Evolutionary conservation across 176 grass and related monocot species (phyloP), one percentile per base, ranked within the genome.

Genomic region (Rhipidocladum racemiflorum): DNA sequence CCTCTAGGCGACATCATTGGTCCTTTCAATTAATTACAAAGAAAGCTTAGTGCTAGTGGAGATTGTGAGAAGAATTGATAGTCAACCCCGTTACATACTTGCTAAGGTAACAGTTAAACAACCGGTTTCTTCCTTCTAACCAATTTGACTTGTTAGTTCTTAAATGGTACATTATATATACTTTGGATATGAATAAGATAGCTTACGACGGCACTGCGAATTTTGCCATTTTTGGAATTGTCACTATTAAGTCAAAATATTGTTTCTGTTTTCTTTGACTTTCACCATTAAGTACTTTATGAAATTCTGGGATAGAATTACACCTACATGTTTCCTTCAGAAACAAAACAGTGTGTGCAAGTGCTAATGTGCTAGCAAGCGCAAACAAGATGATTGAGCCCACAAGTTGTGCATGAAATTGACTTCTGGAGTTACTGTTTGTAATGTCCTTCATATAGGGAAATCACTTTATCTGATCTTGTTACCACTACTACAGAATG

Each of bases 381-480:
- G 2, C 43, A 90, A 68, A 83, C 23, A 60, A 83, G 86, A 79
- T 23, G 9, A 61, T 25, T 9, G 24, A 61, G 34, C 25, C 49
- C 48, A 71, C 13, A 75, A 28, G 56, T 28, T 87, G 69, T 35
- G 61, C 36, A 75, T 77, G 29, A 66, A 39, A 71, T 85, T 81
- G 36, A 60, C 15, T 81, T 85, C 10, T 85, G 46, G n/a, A 79
- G 24, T 66, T 57, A 34, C 25, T 65, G 13, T 66, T 74, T 39
- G 43, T 76, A 72, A 87, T 65, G 6, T 42, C 21, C 29, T 73
- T 80, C 59, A 65, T 84, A 76, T 43, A 97, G 95, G 95, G 95
- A 77, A 87, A 97, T 97, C 71, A 97, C 95, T 76, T 97, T 92
- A 85, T 97, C 95, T 29, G 95, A 97, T 88, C 79, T 97, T 72